phyloP scores from a whole-genome alignment of 495 filamentous ascomycete genomes.

The Talaromyces stipitatus region DNA sequence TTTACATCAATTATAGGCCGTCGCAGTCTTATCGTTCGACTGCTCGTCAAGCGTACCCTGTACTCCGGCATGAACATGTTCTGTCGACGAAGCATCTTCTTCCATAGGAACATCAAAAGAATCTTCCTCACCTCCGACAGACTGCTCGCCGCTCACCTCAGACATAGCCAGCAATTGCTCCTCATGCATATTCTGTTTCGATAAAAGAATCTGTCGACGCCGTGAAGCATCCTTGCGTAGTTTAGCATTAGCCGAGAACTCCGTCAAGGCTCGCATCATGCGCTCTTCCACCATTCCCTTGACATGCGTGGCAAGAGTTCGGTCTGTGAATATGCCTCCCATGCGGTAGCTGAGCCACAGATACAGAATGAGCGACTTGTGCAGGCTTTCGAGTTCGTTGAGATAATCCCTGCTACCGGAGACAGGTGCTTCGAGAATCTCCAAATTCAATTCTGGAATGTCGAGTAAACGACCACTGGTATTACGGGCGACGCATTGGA shows the following conservation, averaged over 20 bases:
- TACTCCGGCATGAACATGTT: background rate
- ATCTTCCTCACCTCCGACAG: background rate
- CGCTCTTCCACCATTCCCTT: constrained; percentile 70
- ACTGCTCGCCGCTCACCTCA: background rate
- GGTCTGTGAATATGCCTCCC: constrained; percentile 69
- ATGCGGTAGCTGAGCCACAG: constrained; percentile 74
- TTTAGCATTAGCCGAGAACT: constrained; percentile 44
- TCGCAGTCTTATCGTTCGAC: background rate
- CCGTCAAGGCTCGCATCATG: constrained; percentile 60
- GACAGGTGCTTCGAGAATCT: constrained; percentile 52
- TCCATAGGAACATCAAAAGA: background rate
- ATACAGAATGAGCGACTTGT: constrained; percentile 77
- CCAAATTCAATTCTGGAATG: constrained; percentile 55
- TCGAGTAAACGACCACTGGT: constrained; percentile 57
- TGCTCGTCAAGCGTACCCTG: background rate
- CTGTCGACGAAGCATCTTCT: background rate
- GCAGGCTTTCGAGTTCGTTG: constrained; percentile 60
- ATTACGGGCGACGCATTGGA: constrained; percentile 57
- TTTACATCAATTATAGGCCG: background rate
- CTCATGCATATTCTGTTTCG: background rate
- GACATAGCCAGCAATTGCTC: background rate
- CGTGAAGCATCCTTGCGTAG: constrained; percentile 36
- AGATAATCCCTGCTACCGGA: constrained; percentile 46
- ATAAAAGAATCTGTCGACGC: constrained; percentile 22
- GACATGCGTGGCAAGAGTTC: constrained; percentile 69